Conservation (phyloP, 371 early-diverging fungal genomes). For the Mucor racemosus region DNA sequence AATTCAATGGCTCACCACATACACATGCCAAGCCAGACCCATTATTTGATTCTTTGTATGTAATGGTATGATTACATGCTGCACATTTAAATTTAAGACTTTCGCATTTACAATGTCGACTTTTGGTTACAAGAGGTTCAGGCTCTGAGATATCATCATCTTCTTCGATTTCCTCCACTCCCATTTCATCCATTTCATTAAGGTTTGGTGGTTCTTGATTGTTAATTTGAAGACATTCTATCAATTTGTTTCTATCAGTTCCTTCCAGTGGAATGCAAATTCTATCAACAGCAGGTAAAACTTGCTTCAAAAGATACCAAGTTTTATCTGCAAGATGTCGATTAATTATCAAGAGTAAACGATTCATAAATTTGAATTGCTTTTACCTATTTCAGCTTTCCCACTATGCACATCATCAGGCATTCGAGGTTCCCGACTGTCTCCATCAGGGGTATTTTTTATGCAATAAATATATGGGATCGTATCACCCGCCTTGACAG, state of each 20-base stretch:
- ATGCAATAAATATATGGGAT: conserved; percentile 93
- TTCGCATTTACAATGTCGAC: neutral
- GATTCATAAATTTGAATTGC: no score
- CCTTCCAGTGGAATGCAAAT: conserved; percentile 82
- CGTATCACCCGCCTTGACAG: conserved; percentile 85
- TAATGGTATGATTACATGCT: neutral
- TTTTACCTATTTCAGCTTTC: conserved; percentile 16
- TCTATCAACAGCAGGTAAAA: conserved; percentile 88
- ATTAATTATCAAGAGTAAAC: neutral
- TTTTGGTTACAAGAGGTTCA: neutral
- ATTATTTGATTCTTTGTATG: neutral
- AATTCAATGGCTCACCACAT: neutral
- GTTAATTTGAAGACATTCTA: conserved; percentile 58
- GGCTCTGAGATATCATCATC: neutral
- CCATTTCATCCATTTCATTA: neutral
- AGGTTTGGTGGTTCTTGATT: neutral
- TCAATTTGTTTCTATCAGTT: conserved; percentile 69
- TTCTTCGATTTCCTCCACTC: neutral
- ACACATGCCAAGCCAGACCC: neutral
- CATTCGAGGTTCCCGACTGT: conserved; percentile 5
- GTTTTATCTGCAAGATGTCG: conserved; percentile 63
- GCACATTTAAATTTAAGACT: neutral
- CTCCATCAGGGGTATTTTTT: conserved; percentile 13
- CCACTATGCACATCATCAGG: conserved; percentile 15
- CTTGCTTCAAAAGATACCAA: conserved; percentile 93